Conservation (phyloP, 257 asterid genomes). For the Plantago elongata region DNA sequence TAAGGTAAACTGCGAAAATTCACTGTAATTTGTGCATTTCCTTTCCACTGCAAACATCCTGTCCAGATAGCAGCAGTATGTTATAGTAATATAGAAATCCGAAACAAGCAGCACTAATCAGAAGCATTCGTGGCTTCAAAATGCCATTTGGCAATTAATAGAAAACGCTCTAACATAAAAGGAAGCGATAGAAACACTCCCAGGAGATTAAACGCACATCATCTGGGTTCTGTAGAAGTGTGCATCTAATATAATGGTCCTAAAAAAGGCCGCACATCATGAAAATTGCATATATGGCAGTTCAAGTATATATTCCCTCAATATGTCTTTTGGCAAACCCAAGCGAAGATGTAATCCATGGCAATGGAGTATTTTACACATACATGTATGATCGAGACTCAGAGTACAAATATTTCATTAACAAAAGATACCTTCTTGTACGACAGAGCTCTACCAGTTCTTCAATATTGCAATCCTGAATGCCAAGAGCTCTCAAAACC, state of each 20-base stretch:
- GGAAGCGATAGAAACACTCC: too few species aligned
- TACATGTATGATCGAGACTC: background rate
- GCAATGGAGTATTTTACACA: background rate
- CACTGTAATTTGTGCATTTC: conserved; percentile 11
- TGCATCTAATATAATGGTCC: too few species aligned
- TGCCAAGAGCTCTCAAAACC: conserved; percentile 70
- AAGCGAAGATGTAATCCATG: too few species aligned
- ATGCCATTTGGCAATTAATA: too few species aligned
- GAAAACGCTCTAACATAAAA: too few species aligned
- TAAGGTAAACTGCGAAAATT: conserved; percentile 22
- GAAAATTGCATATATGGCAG: background rate
- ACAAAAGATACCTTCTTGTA: conserved; percentile 63
- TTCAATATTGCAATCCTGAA: conserved; percentile 38
- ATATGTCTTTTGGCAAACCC: background rate
- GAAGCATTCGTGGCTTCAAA: background rate
- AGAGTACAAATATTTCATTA: background rate
- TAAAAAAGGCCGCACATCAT: background rate
- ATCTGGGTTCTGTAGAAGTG: too few species aligned
- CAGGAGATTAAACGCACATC: too few species aligned
- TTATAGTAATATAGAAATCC: background rate
- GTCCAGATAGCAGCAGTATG: background rate
- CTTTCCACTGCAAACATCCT: conserved; percentile 9
- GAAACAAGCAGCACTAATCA: background rate
- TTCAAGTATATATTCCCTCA: background rate
- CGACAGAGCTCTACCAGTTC: conserved; percentile 60